phyloP scores from a whole-genome alignment of 345 rosid genomes.

The Moricandia arvensis region DNA sequence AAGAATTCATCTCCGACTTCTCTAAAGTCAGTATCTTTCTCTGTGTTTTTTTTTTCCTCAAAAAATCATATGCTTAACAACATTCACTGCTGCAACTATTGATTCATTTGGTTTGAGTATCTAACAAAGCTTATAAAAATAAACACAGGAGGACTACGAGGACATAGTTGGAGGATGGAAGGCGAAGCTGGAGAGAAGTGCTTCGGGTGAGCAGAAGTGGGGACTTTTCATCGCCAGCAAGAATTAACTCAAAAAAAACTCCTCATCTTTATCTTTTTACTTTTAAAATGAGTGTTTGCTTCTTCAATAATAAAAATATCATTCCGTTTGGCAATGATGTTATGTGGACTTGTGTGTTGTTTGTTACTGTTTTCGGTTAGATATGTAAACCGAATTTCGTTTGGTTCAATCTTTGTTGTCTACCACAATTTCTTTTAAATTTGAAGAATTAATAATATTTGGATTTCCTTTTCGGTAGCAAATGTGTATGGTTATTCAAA shows the following conservation, averaged over 20 bases:
- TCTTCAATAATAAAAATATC: constrained; percentile 20
- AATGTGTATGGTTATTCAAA: not conserved
- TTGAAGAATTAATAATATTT: not conserved
- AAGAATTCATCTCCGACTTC: constrained; percentile 67
- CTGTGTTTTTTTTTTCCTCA: not conserved
- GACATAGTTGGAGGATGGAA: constrained; percentile 83
- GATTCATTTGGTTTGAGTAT: not conserved
- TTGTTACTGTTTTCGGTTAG: not conserved
- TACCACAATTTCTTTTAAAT: not conserved
- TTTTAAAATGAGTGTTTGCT: not conserved
- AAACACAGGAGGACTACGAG: constrained; percentile 72
- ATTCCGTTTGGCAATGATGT: constrained; percentile 12
- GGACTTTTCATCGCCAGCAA: constrained; percentile 64
- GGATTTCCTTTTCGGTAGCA: not conserved
- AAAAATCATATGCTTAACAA: not conserved
- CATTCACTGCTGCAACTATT: not conserved
- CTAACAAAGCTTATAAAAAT: not conserved
- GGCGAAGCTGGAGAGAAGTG: constrained; percentile 62
- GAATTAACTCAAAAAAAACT: too few species aligned
- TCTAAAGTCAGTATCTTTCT: constrained; percentile 54
- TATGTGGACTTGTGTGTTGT: not conserved
- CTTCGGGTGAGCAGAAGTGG: constrained; percentile 79
- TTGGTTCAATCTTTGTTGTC: not conserved
- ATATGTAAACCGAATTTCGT: not conserved
- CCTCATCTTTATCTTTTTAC: too few species aligned